Evolutionary conservation across 257 asterid species (phyloP).

Genomic region (Orobanche coerulescens): DNA sequence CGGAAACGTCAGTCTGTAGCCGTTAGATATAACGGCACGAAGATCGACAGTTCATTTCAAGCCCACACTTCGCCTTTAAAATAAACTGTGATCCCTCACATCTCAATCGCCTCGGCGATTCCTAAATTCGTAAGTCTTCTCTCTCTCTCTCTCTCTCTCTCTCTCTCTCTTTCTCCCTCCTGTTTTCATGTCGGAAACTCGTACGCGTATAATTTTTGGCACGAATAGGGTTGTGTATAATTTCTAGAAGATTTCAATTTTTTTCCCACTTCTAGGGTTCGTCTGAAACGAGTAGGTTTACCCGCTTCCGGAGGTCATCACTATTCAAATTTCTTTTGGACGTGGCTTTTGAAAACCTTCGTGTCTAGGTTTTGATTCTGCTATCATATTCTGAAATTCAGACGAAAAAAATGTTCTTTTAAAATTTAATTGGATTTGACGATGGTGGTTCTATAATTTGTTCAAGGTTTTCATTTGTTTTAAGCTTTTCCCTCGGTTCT

Average conservation of each 20-base stretch:
- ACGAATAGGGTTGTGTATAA: constrained; percentile 16
- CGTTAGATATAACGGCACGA: constrained; percentile 30
- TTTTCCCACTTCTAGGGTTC: constrained; percentile 31
- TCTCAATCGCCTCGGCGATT: constrained; percentile 31
- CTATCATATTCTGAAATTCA: constrained; percentile 5
- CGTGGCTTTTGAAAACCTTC: constrained; percentile 13
- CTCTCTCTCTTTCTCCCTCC: constrained; percentile 20
- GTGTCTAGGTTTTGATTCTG: constrained; percentile 27
- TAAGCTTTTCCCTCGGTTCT: not conserved
- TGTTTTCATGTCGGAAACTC: constrained; percentile 10
- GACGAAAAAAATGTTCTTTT: not conserved
- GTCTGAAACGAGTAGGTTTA: constrained; percentile 23
- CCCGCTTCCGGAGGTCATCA: constrained; percentile 9
- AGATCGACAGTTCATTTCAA: constrained; percentile 28
- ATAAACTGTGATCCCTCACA: constrained; percentile 23
- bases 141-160: constrained; percentile 15
- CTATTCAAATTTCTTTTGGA: constrained; percentile 19
- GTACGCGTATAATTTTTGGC: not conserved
- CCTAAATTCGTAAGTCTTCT: constrained; percentile 38
- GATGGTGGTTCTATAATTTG: constrained; percentile 19
- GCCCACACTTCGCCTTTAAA: constrained; percentile 26
- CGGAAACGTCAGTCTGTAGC: constrained; percentile 10
- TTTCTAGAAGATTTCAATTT: not conserved
- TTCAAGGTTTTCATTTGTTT: constrained; percentile 22
- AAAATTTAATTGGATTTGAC: constrained; percentile 17